Percentiles rank a stretch among this genome's conserved stretches.
These are phyloP conservation scores for Pichia membranifaciens DNA, from an alignment of 805 yeast genomes.

Conservation along the genomic window DNA sequence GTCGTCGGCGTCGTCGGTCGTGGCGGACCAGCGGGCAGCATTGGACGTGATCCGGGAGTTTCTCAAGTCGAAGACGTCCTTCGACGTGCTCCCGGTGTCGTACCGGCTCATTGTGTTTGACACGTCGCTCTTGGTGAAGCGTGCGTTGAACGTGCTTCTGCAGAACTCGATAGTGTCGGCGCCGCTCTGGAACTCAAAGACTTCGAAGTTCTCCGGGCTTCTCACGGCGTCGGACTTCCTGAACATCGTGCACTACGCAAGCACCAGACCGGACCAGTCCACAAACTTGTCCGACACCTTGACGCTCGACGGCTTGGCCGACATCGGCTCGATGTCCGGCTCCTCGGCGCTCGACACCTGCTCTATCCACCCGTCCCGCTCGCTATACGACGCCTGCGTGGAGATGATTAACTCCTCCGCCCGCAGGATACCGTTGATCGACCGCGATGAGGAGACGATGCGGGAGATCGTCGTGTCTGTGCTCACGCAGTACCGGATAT, in stretches of 20 bases:
- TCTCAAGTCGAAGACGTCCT: slow-evolving; percentile 84
- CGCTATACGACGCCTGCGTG: slow-evolving; percentile 87
- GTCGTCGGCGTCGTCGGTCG: slow-evolving; percentile 19
- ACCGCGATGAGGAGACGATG: slow-evolving; percentile 85
- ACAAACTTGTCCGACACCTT: slow-evolving; percentile 75
- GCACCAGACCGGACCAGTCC: slow-evolving; percentile 80
- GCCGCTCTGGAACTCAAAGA: slow-evolving; percentile 90
- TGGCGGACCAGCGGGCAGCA: slow-evolving; percentile 64
- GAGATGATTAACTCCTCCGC: slow-evolving; percentile 86
- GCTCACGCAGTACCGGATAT: slow-evolving; percentile 89
- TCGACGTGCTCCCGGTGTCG: slow-evolving; percentile 94
- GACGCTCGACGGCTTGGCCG: slow-evolving; percentile 78
- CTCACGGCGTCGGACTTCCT: slow-evolving; percentile 89
- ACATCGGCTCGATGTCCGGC: slow-evolving; percentile 82
- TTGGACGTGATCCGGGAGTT: slow-evolving; percentile 78
- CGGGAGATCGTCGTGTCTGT: slow-evolving; percentile 94
- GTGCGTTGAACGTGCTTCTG: slow-evolving; percentile 79
- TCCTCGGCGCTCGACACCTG: slow-evolving; percentile 75
- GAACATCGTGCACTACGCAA: slow-evolving; percentile 81
- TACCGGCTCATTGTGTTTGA: slow-evolving; percentile 90
- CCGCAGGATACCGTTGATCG: slow-evolving; percentile 89
- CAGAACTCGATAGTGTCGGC: slow-evolving; percentile 96
- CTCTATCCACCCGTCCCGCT: slow-evolving; percentile 84
- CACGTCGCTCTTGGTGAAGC: slow-evolving; percentile 82
- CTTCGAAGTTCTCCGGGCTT: slow-evolving; percentile 89